Evolutionary conservation across 495 filamentous ascomycete genomes (phyloP), one percentile per base, ranked within the genome.

Genomic region (Hyaloscypha finlandica): DNA sequence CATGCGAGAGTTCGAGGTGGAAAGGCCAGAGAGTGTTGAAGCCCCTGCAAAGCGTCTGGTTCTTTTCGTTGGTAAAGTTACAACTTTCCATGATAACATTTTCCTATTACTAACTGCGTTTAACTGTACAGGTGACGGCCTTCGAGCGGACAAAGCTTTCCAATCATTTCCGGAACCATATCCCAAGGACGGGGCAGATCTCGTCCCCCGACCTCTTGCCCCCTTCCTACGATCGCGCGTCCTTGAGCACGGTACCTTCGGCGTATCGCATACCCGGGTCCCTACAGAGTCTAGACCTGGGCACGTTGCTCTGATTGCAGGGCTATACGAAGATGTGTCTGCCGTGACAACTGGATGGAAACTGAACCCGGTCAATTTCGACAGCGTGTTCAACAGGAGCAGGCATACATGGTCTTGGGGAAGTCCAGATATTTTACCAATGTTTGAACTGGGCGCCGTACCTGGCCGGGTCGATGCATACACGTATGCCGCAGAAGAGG

Each of bases 351-450:
- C 96, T 9, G 96, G 96, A 16, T 99, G 96, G 96, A 98, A 98
- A 77, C 78, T 97, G 72, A 99, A 99, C 74, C 95, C 96, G 0
- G 96, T 99, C 68, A 92, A 97, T 75, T 99, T 99, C 73, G 96
- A 99, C 80, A 97, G 94, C 71, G 91, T 99, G 11, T 99, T 99
- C 85, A 99, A 99, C 74, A 88, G 90, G 64, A 97, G 94, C 74
- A 81, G 90, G 33, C 96, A 98, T 78, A 98, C 96, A 4, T 99
- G 96, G 96, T 94, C 92, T 76, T 99, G 96, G 96, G 95, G 96
- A 8, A 97, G 94, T 72, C 94, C 94, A 14, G 96, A 99, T 80
- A 99, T 99, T 73, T 79, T 98, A 60, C 92, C 88, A 12, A 99
- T 99, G 96, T 99, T 99, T 74, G 87, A 96, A 74, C 87, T 94